These are phyloP conservation scores for Phanerochaete sordida DNA, from an alignment of 768 basidiomycete species.

Conservation along the genomic window DNA sequence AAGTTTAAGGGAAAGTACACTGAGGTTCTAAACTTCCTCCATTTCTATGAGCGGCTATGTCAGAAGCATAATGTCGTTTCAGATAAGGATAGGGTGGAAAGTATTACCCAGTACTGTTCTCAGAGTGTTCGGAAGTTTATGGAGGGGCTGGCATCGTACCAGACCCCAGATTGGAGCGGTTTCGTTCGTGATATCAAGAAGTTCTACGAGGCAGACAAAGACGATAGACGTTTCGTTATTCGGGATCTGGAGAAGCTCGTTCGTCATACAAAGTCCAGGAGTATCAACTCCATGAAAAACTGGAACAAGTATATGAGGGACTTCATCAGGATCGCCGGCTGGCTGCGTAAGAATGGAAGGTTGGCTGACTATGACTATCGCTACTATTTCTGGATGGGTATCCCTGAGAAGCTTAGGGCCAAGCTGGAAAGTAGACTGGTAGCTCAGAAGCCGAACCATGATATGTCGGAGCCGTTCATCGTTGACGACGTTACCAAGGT, in stretches of 20 bases:
- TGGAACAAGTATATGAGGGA: slow-evolving; percentile 6
- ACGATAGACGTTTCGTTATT: slow-evolving; percentile 2
- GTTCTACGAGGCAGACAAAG: slow-evolving; percentile 13
- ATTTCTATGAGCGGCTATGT: slow-evolving; percentile 13
- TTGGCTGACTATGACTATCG: neutral
- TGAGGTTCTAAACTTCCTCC: slow-evolving; percentile 16
- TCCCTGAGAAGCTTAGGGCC: neutral
- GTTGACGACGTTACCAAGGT: neutral
- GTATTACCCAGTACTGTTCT: slow-evolving; percentile 16
- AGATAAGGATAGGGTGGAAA: slow-evolving; percentile 6
- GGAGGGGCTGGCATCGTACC: slow-evolving; percentile 6
- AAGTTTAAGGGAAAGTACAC: slow-evolving; percentile 18
- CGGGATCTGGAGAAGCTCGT: slow-evolving; percentile 1
- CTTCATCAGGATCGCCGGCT: slow-evolving; percentile 13
- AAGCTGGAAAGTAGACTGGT: slow-evolving; percentile 8
- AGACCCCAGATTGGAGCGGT: neutral
- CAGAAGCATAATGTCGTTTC: slow-evolving; percentile 1
- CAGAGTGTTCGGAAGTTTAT: slow-evolving; percentile 13
- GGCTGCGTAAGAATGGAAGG: slow-evolving; percentile 7
- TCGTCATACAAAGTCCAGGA: neutral
- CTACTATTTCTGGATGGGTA: slow-evolving; percentile 10
- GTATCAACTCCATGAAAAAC: neutral
- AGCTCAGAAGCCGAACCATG: slow-evolving; percentile 6
- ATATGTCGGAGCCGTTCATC: slow-evolving; percentile 6
- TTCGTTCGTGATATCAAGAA: slow-evolving; percentile 6